Percentiles rank a stretch among this genome's conserved stretches.
Evolutionary conservation across 2,329 filamentous ascomycete species (phyloP).

Genomic region (Helminthosporium solani): DNA sequence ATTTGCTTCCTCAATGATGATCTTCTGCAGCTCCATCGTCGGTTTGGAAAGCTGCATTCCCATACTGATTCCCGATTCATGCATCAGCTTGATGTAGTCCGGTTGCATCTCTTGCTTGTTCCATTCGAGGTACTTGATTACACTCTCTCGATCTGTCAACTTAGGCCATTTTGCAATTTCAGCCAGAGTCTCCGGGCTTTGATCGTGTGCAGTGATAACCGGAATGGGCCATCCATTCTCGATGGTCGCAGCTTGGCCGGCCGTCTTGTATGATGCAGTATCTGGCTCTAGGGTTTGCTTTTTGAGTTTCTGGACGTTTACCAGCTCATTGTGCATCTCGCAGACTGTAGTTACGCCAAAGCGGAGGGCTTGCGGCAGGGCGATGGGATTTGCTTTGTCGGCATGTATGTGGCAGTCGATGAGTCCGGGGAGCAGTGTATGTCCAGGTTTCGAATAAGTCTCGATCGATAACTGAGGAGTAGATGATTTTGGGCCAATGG

Average conservation of each 20-base stretch:
- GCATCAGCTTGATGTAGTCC: conserved; percentile 56
- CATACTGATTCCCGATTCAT: conserved; percentile 49
- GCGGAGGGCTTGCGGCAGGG: conserved; percentile 47
- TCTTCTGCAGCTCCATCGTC: conserved; percentile 47
- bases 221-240: conserved; percentile 55
- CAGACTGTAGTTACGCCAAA: conserved; percentile 56
- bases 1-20: conserved; percentile 46
- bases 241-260: conserved; percentile 52
- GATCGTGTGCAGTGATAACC: conserved; percentile 44
- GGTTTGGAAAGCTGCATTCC: conserved; percentile 43
- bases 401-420: conserved; percentile 55
- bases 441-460: conserved; percentile 47
- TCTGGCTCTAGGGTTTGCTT: conserved; percentile 29
- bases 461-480: conserved; percentile 14
- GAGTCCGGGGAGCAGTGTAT: conserved; percentile 53
- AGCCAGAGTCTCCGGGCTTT: conserved; percentile 37
- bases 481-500: conserved; percentile 24
- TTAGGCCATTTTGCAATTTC: conserved; percentile 52
- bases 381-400: conserved; percentile 42
- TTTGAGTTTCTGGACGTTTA: conserved; percentile 30
- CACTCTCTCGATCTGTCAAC: conserved; percentile 44
- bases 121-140: conserved; percentile 46
- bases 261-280: conserved; percentile 53
- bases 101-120: conserved; percentile 43
- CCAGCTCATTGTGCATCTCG: conserved; percentile 49